Evolutionary conservation across 768 basidiomycete genomes (phyloP), one percentile per base, ranked within the genome.

Genomic region (Dioszegia aurantiaca): DNA sequence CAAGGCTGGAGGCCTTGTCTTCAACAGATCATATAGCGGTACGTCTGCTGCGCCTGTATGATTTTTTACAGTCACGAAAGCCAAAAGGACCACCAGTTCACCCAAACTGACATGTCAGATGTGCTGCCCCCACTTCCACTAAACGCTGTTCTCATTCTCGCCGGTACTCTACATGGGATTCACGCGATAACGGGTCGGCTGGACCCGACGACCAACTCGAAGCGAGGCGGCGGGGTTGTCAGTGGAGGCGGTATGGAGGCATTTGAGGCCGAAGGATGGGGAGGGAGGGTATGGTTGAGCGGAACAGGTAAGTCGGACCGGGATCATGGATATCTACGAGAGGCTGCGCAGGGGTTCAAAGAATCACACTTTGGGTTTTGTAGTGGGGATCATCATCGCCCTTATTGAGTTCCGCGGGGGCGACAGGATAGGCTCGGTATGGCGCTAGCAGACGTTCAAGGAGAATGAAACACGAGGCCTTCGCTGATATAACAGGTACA

Each of bases 171-270:
- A 36, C 95, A 98, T 63, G 93, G 94, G 49, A 94, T 99, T 27
- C 95, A 98, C 68, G 95, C 95, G n/a, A 98, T 98, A 67, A 97
- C 94, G 0, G 87, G 87, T 62, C 84, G 89, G 42, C 80, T 99
- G 43, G 90, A 89, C 4, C 94, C 95, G 2, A 84, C 82, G 17
- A 55, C 66, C 24, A 41, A 55, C 14, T 33, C 39, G 12, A 44
- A 26, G 19, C 3, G 8, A 5, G 19, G 24, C 21, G 51, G 62
- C 30, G 54, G 62, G 21, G 48, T 63, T 30, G 28, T 59, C 26
- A 44, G 64, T 45, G 60, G 64, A 11, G 60, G 56, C 5, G 70
- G 71, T 8, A 88, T 87, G 8, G 88, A 97, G 70, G 86, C 90
- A n/a, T 93, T 98, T 63, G 94, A 97, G 72, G 90, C 87, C 14